Evolutionary conservation across 2,329 filamentous ascomycete species (phyloP).

Genomic region (Ophiosphaerella narmari): DNA sequence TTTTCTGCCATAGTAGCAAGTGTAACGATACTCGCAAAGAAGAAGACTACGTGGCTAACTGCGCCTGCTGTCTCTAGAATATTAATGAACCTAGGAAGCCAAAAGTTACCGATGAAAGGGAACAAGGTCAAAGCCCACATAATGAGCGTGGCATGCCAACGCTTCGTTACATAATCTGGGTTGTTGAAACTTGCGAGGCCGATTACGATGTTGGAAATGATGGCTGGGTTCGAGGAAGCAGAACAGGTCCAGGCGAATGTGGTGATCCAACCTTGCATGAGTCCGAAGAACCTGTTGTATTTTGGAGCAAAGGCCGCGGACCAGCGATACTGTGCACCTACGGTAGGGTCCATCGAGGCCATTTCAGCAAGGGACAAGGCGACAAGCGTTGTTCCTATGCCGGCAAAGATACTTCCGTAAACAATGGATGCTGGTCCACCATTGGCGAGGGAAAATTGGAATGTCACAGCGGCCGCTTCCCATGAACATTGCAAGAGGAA

Average conservation of each 20-base stretch:
- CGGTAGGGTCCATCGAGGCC: constrained; percentile 36
- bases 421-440: constrained; percentile 34
- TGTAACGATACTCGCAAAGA: constrained; percentile 54
- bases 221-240: constrained; percentile 28
- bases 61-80: constrained; percentile 52
- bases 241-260: constrained; percentile 46
- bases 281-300: constrained; percentile 26
- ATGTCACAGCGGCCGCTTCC: constrained; percentile 31
- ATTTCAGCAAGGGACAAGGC: constrained; percentile 37
- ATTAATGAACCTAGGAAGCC: constrained; percentile 50
- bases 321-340: constrained; percentile 39
- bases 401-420: constrained; percentile 33
- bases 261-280: constrained; percentile 46
- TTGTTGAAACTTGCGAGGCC: constrained; percentile 40
- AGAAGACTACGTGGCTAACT: constrained; percentile 54
- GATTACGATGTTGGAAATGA: constrained; percentile 27
- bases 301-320: constrained; percentile 27
- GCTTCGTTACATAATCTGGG: constrained; percentile 34
- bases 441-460: constrained; percentile 31
- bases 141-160: constrained; percentile 58
- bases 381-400: constrained; percentile 33
- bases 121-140: constrained; percentile 47
- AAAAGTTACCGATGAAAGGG: constrained; percentile 49
- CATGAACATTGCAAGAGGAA: constrained; percentile 32
- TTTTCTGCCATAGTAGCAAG: constrained; percentile 50